phyloP scores from a whole-genome alignment of 495 filamentous ascomycete species.

The Xylaria palmicola region DNA sequence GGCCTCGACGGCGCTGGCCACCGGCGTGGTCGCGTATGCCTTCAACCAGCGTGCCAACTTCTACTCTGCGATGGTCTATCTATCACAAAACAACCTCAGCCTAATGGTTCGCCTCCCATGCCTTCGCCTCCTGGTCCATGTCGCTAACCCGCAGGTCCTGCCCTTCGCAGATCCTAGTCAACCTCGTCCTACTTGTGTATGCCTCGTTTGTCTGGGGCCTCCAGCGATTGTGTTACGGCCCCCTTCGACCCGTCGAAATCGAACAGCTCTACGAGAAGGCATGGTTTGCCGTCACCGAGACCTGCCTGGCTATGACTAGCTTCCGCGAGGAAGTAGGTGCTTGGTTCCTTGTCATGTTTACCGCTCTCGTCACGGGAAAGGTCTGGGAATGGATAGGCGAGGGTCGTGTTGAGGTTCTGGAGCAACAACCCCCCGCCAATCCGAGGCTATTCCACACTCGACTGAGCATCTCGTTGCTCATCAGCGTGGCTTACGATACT shows the following conservation, averaged over 20 bases:
- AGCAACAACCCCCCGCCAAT: slow-evolving; percentile 92
- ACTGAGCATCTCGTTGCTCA: slow-evolving; percentile 70
- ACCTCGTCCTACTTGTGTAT: slow-evolving; percentile 75
- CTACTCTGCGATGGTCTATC: slow-evolving; percentile 94
- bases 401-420: slow-evolving; percentile 87
- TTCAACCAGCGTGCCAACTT: slow-evolving; percentile 95
- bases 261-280: slow-evolving; percentile 96
- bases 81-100: slow-evolving; percentile 92
- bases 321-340: slow-evolving; percentile 92
- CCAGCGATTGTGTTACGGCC: slow-evolving; percentile 87
- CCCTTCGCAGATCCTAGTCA: slow-evolving; percentile 71
- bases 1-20: slow-evolving; percentile 76
- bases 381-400: slow-evolving; percentile 99
- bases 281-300: slow-evolving; percentile 97
- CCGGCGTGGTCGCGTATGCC: slow-evolving; percentile 79
- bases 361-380: slow-evolving; percentile 85
- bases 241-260: slow-evolving; percentile 86
- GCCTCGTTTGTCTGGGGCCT: slow-evolving; percentile 78
- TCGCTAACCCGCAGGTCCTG: slow-evolving; percentile 15
- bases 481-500: slow-evolving; percentile 74
- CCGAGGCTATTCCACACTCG: slow-evolving; percentile 86
- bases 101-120: slow-evolving; percentile 65
- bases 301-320: slow-evolving; percentile 97
- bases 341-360: slow-evolving; percentile 95
- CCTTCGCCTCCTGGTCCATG: neutral